Evolutionary conservation across 768 basidiomycete genomes (phyloP).

Genomic region (Rickenella mellea): DNA sequence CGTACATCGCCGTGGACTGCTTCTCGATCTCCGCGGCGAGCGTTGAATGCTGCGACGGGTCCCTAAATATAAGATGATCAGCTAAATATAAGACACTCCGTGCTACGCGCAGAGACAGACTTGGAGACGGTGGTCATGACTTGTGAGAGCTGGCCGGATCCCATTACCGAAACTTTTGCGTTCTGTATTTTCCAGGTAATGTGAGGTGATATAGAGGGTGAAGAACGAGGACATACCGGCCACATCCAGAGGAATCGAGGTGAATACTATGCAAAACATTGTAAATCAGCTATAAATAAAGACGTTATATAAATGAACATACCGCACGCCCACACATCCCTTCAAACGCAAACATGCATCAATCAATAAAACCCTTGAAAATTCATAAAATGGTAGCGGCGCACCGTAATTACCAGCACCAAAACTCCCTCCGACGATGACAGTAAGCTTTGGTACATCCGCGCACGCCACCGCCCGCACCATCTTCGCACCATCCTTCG

Average conservation of each 20-base stretch:
- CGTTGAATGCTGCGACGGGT: constrained; percentile 66
- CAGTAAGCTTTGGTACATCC: constrained; percentile 89
- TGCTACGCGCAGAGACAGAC: constrained; percentile 26
- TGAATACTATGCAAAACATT: constrained; percentile 55
- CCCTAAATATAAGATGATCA: constrained; percentile 32
- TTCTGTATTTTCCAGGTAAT: too few relatives aligned
- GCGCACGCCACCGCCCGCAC: constrained; percentile 91
- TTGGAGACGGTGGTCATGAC: constrained; percentile 89
- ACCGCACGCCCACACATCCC: constrained; percentile 92
- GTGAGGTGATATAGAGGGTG: too few relatives aligned
- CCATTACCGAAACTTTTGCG: constrained; percentile 93
- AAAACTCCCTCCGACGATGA: constrained; percentile 88
- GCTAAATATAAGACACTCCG: neutral
- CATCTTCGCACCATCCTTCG: constrained; percentile 96
- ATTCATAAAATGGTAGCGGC: constrained; percentile 12
- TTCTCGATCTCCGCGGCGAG: constrained; percentile 78
- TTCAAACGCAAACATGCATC: constrained; percentile 18
- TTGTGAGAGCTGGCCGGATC: constrained; percentile 83
- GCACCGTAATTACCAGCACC: constrained; percentile 92
- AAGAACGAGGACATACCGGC: constrained; percentile 81
- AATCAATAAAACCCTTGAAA: constrained; percentile 6
- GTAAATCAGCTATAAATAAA: constrained; percentile 1
- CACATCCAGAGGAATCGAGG: constrained; percentile 98
- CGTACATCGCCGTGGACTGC: constrained; percentile 82
- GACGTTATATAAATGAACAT: constrained; percentile 22